Conservation (phyloP, 1,284 basidiomycete genomes). For the Moesziomyces sp. region DNA sequence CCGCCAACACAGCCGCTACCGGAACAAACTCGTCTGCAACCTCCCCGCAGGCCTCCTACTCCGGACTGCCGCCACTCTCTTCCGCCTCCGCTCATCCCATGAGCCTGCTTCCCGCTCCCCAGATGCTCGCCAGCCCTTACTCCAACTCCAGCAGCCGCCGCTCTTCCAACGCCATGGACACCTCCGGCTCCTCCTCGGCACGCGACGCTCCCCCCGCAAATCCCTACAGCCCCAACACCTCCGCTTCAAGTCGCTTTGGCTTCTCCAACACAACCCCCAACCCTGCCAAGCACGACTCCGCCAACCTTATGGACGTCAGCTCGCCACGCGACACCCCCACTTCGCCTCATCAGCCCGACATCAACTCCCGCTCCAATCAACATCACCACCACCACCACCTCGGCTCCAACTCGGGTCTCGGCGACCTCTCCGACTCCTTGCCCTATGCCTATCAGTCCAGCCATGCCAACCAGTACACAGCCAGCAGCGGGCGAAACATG, state of each 20-base stretch:
- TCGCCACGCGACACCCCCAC: conserved; percentile 17
- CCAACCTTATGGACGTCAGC: conserved; percentile 43
- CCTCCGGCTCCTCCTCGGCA: conserved; percentile 33
- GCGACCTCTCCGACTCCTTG: conserved; percentile 37
- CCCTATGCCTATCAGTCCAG: conserved; percentile 42
- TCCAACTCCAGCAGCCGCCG: conserved; percentile 40
- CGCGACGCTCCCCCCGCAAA: conserved; percentile 20
- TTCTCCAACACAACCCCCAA: conserved; percentile 12
- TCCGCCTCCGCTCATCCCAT: conserved; percentile 27
- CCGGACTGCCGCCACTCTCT: conserved; percentile 30
- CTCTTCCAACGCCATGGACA: conserved; percentile 51
- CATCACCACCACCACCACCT: conserved; percentile 34
- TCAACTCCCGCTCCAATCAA: conserved; percentile 3
- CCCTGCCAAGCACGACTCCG: conserved; percentile 16
- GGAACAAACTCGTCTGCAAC: conserved; percentile 6
- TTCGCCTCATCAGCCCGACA: conserved; percentile 28
- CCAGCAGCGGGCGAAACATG: not conserved
- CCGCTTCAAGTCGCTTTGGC: conserved; percentile 27
- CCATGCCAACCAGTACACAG: conserved; percentile 5
- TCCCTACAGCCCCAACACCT: conserved; percentile 43
- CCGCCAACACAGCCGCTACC: conserved; percentile 1
- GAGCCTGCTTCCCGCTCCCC: conserved; percentile 34
- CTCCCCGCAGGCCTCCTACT: conserved; percentile 30
- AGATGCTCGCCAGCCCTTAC: conserved; percentile 39
- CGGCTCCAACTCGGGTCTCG: conserved; percentile 19